These are phyloP conservation scores for Elasticomyces elasticus DNA, from an alignment of 495 filamentous ascomycete species.

Conservation along the genomic window DNA sequence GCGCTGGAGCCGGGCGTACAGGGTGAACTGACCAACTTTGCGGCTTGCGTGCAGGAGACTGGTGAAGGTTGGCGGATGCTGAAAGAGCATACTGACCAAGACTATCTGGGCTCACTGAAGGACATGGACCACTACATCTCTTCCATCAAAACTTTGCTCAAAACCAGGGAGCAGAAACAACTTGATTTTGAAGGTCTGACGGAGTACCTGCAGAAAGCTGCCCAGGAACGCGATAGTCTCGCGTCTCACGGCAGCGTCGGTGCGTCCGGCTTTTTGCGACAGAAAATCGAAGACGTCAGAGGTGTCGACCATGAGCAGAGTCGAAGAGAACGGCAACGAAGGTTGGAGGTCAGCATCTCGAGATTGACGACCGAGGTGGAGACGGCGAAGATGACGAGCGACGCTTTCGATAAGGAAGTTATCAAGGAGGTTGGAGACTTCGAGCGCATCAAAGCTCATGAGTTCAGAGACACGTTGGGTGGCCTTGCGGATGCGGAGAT, in stretches of 20 bases:
- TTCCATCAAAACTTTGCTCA: constrained; percentile 75
- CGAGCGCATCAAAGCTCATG: constrained; percentile 86
- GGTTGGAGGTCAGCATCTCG: constrained; percentile 84
- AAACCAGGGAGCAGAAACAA: constrained; percentile 93
- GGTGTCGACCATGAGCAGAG: constrained; percentile 93
- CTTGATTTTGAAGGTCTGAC: constrained; percentile 93
- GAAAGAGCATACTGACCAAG: constrained; percentile 88
- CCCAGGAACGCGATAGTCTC: constrained; percentile 77
- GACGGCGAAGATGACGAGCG: constrained; percentile 65
- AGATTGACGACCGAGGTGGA: constrained; percentile 83
- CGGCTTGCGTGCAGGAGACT: constrained; percentile 74
- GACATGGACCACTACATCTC: constrained; percentile 91
- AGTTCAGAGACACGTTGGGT: constrained; percentile 81
- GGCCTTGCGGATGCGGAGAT: constrained; percentile 76
- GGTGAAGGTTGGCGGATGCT: constrained; percentile 60
- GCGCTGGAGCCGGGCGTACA: constrained; percentile 83
- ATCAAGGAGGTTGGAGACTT: constrained; percentile 87
- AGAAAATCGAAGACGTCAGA: constrained; percentile 92
- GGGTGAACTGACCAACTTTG: constrained; percentile 68
- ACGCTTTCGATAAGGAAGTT: constrained; percentile 90
- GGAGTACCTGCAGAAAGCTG: constrained; percentile 86
- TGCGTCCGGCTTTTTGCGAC: constrained; percentile 79
- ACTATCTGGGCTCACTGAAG: constrained; percentile 79
- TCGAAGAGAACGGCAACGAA: constrained; percentile 73
- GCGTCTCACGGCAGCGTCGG: constrained; percentile 52